These are phyloP conservation scores for Dittrichia graveolens DNA, from an alignment of 129 eudicot genomes.

Conservation along the genomic window DNA sequence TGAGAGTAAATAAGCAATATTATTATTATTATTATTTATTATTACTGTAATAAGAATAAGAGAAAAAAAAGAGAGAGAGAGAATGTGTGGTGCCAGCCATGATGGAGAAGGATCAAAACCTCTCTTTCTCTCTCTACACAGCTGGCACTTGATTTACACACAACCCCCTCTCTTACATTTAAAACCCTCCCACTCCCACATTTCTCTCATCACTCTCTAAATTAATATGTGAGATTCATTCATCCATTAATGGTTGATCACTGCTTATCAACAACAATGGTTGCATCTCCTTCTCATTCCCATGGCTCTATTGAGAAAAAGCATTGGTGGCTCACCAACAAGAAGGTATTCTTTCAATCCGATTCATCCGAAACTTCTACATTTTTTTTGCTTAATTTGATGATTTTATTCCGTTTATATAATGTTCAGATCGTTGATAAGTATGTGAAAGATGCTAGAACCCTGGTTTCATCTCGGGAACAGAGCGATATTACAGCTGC, in stretches of 20 bases:
- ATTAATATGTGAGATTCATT: slow-evolving; percentile 14
- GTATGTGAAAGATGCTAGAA: slow-evolving; percentile 73
- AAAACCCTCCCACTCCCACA: slow-evolving; percentile 32
- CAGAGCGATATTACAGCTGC: slow-evolving; percentile 63
- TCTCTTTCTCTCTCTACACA: slow-evolving; percentile 54
- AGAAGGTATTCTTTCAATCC: slow-evolving; percentile 49
- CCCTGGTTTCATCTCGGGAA: slow-evolving; percentile 61
- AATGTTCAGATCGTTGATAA: slow-evolving; percentile 69
- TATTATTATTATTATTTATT: too few species aligned
- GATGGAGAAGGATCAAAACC: slow-evolving; percentile 55
- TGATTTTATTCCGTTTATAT: background rate
- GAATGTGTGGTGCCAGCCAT: slow-evolving; percentile 41
- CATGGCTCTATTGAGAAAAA: slow-evolving; percentile 65
- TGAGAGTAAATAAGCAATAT: too few species aligned
- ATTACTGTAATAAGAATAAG: too few species aligned
- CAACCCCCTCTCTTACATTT: slow-evolving; percentile 31
- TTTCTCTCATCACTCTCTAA: slow-evolving; percentile 25
- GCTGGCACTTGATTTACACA: slow-evolving; percentile 63
- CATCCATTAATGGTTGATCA: slow-evolving; percentile 44
- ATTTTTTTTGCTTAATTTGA: background rate
- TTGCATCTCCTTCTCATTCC: slow-evolving; percentile 68
- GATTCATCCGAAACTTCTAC: background rate
- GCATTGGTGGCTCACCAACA: slow-evolving; percentile 89
- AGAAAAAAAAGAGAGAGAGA: slow-evolving; percentile 30
- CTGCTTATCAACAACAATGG: slow-evolving; percentile 41